These are phyloP conservation scores for Phellinidium pouzarii DNA, from an alignment of 1,284 basidiomycete species.

Conservation along the genomic window DNA sequence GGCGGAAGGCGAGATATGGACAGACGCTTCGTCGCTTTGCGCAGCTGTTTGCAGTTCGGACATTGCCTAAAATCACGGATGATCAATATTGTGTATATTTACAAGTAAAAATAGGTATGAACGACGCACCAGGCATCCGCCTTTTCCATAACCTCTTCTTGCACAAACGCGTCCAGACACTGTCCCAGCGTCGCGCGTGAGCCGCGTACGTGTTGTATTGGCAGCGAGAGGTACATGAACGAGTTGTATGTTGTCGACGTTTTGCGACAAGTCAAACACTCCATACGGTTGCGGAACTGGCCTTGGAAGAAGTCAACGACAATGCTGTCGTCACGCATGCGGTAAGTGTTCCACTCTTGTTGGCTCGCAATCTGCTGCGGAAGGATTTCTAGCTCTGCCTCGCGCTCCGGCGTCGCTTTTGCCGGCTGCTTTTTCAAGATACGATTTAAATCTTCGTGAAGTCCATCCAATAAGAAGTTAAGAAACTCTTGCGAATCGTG, in stretches of 20 bases:
- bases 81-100: background rate
- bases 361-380: slow-evolving; percentile 89
- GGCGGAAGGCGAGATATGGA: slow-evolving; percentile 87
- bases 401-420: slow-evolving; percentile 75
- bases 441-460: slow-evolving; percentile 95
- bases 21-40: slow-evolving; percentile 81
- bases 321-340: slow-evolving; percentile 85
- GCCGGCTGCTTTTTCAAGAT: slow-evolving; percentile 72
- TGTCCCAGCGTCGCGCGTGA: slow-evolving; percentile 68
- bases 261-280: slow-evolving; percentile 90
- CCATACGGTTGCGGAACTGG: slow-evolving; percentile 87
- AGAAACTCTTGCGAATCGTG: slow-evolving; percentile 98
- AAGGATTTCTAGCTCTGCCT: slow-evolving; percentile 81
- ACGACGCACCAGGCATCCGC: slow-evolving; percentile 84
- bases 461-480: slow-evolving; percentile 88
- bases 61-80: slow-evolving; percentile 61
- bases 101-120: slow-evolving; percentile 19
- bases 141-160: slow-evolving; percentile 87
- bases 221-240: slow-evolving; percentile 94
- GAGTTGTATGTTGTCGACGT: slow-evolving; percentile 97
- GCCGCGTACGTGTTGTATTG: slow-evolving; percentile 67
- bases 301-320: slow-evolving; percentile 98
- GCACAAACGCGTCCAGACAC: slow-evolving; percentile 89
- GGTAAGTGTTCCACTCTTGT: slow-evolving; percentile 90
- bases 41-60: slow-evolving; percentile 83